Conservation (phyloP, 495 filamentous ascomycete species). For the Penicillium lividum region DNA sequence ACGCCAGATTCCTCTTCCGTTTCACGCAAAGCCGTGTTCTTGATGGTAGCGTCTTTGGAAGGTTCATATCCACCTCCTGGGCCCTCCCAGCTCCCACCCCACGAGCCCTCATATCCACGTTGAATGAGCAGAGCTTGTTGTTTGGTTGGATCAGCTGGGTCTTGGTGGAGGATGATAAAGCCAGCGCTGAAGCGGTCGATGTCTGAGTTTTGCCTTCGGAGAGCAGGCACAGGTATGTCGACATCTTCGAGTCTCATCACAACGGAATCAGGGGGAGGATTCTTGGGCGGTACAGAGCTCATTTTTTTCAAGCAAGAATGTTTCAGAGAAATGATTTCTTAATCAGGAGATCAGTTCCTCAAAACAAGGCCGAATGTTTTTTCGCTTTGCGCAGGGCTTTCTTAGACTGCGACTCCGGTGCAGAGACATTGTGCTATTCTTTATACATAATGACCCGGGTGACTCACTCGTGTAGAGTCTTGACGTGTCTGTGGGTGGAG, state of each 20-base stretch:
- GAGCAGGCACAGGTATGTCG: background rate
- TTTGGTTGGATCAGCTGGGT: background rate
- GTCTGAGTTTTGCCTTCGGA: background rate
- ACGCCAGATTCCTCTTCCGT: background rate
- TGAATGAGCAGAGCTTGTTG: slow-evolving; percentile 1
- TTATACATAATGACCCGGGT: too few relatives aligned
- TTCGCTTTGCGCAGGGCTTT: too few relatives aligned
- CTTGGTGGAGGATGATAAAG: background rate
- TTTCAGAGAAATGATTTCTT: too few relatives aligned
- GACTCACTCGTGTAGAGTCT: too few relatives aligned
- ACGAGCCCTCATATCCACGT: slow-evolving; percentile 8
- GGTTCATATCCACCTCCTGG: slow-evolving; percentile 3
- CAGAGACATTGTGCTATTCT: too few relatives aligned
- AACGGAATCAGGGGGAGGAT: too few relatives aligned
- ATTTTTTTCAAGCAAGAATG: too few relatives aligned
- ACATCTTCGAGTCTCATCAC: background rate
- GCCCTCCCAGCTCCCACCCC: slow-evolving; percentile 4
- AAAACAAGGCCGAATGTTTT: too few relatives aligned
- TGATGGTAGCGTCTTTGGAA: background rate
- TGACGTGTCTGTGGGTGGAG: too few relatives aligned
- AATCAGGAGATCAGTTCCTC: too few relatives aligned
- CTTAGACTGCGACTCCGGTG: too few relatives aligned
- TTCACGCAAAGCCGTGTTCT: background rate
- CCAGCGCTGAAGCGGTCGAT: background rate
- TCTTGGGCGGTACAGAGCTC: too few relatives aligned